Percentiles rank a stretch among this genome's conserved stretches.
Evolutionary conservation across 169 alveolate species (phyloP).

Genomic region (Cryptosporidium canis): DNA sequence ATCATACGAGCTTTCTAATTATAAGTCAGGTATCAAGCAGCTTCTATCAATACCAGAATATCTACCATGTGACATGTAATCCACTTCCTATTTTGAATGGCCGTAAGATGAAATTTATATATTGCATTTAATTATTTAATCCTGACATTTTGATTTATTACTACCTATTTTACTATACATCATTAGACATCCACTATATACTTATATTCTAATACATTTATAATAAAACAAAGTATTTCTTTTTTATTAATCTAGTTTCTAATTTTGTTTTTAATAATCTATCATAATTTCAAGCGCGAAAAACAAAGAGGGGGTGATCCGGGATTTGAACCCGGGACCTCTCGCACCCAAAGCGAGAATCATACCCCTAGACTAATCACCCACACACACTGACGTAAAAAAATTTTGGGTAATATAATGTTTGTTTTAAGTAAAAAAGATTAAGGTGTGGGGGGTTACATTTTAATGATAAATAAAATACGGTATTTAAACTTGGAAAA

Average conservation of each 20-base stretch:
- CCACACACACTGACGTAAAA: neutral
- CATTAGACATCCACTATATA: too few species aligned
- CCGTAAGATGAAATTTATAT: neutral
- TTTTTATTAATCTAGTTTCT: neutral
- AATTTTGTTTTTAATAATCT: neutral
- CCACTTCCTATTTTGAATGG: neutral
- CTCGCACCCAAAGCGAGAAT: slow-evolving; percentile 84
- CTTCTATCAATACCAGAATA: slow-evolving; percentile 60
- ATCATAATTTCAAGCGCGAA: too few species aligned
- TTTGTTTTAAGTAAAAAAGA: neutral
- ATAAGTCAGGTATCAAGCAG: slow-evolving; percentile 65
- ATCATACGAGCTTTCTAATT: slow-evolving; percentile 41
- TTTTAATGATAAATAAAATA: too few species aligned
- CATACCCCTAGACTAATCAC: slow-evolving; percentile 83
- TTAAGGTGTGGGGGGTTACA: neutral
- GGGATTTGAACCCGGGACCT: slow-evolving; percentile 84
- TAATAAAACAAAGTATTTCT: too few species aligned
- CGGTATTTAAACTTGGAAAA: too few species aligned
- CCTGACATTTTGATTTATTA: neutral
- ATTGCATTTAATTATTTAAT: neutral
- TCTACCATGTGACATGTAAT: slow-evolving; percentile 59
- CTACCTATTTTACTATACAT: too few species aligned
- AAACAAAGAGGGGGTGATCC: slow-evolving; percentile 76
- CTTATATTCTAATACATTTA: too few species aligned
- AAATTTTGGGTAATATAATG: neutral